Evolutionary conservation across 176 grass and related monocot species (phyloP).

Genomic region (Cymbopogon citratus): DNA sequence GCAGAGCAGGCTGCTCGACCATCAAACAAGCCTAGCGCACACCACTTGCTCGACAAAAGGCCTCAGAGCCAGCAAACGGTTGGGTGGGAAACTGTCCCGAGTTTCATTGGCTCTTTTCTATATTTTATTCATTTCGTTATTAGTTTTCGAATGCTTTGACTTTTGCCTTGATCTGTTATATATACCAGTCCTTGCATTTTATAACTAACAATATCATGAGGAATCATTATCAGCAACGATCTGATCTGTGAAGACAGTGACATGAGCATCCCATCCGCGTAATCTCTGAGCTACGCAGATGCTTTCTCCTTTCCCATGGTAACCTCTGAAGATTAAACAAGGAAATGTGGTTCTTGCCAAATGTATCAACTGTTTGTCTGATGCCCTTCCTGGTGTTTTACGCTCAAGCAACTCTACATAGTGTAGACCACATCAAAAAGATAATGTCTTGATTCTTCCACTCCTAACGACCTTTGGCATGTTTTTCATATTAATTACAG

Average conservation of each 20-base stretch:
- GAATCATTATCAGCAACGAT: background rate
- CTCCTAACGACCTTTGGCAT: background rate
- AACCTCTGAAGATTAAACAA: background rate
- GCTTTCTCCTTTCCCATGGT: background rate
- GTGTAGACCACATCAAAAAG: conserved; percentile 32
- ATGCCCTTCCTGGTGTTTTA: conserved; percentile 22
- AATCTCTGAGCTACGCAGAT: conserved; percentile 10
- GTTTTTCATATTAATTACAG: background rate
- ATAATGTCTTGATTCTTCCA: conserved; percentile 29
- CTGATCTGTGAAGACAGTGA: background rate
- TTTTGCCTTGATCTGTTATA: background rate
- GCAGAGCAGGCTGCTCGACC: background rate
- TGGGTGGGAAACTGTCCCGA: background rate
- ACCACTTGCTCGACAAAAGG: background rate
- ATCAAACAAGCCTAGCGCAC: background rate
- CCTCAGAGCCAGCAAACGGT: background rate
- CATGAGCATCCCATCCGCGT: background rate
- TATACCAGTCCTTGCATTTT: background rate
- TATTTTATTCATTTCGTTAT: background rate
- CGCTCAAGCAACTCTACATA: conserved; percentile 10
- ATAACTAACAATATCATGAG: background rate
- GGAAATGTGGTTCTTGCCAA: background rate
- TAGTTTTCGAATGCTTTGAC: background rate
- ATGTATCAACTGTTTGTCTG: background rate
- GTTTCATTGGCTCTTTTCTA: background rate